Conservation (phyloP, 306 rosid genomes). For the Citrullus colocynthis region DNA sequence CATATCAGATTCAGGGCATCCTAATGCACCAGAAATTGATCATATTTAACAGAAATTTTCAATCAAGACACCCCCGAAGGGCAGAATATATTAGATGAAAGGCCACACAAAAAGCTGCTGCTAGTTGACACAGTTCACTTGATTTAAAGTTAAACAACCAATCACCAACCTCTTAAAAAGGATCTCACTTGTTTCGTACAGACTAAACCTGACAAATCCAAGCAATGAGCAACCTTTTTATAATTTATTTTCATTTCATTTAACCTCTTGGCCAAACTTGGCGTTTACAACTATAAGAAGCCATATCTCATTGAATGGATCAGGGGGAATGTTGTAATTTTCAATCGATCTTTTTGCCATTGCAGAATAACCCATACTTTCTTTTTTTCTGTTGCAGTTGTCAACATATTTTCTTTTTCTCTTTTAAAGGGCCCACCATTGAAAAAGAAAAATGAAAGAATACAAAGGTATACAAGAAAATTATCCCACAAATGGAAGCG, state of each 20-base stretch:
- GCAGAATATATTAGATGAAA: neutral
- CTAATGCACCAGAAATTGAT: neutral
- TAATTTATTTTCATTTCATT: neutral
- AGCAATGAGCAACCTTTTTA: neutral
- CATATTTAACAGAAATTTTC: neutral
- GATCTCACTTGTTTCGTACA: neutral
- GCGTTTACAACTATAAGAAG: neutral
- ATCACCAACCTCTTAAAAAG: neutral
- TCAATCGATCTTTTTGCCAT: neutral
- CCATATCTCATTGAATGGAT: neutral
- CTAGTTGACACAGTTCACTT: neutral
- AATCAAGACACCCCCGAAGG: neutral
- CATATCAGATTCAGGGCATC: neutral
- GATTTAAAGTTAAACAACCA: neutral
- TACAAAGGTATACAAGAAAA: too few species aligned
- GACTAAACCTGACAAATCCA: neutral
- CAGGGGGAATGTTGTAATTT: neutral
- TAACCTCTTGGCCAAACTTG: neutral
- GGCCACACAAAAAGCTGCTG: neutral
- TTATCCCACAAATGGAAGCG: too few species aligned
- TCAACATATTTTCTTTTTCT: too few species aligned
- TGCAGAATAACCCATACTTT: neutral
- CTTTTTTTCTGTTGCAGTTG: too few species aligned
- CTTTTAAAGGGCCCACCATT: too few species aligned
- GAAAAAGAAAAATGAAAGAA: too few species aligned